Evolutionary conservation across 2,329 filamentous ascomycete species (phyloP), one percentile per base, ranked within the genome.

Genomic region (Metarhizium anisopliae): DNA sequence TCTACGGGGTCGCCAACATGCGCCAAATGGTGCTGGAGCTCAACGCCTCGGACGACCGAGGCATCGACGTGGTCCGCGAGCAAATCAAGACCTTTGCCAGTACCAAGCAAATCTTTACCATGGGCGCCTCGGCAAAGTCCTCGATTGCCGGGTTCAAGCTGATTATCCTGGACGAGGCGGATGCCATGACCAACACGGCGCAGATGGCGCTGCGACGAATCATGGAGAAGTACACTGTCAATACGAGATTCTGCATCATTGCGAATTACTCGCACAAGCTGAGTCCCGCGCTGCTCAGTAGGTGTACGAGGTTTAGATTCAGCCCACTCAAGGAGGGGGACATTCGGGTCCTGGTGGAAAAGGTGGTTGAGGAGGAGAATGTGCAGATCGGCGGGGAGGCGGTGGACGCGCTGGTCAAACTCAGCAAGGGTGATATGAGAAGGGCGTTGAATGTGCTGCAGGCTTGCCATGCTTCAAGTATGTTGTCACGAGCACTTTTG

Each of bases 81-180:
- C 94, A 99, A 73, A 99, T 99, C 82, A 99, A 97, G 80, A 99
- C 94, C 0, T 99, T 99, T 74, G 93, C 90, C 45, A 95, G 89
- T 63, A 99, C 94, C 7, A 96, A 95, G 72, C 94, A 99, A 69
- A 99, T 99, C 65, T 99, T 99, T 75, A 78, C 74, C 14, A 74
- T 81, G 67, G 83, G 82, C n/a, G 74, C 80, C 2, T 73, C 73
- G 38, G 66, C 77, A 6, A 68, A 66, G 52, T 58, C 69, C 25
- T 73, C 80, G 13, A 72, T 93, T 30, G 90, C 89, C 0, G 82
- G 82, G 3, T 99, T 88, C 78, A 99, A 99, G 76, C 84, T 99
- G 63, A 97, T 99, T 68, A 90, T 99, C 55, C 83, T 99, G 4
- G 94, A 99, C 71, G 94, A 99, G 76, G 94, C 94, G n/a, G 94